Percentiles rank a stretch among this genome's conserved stretches.
phyloP scores from a whole-genome alignment of 2,329 filamentous ascomycete genomes.

The Fusarium pseudocircinatum region DNA sequence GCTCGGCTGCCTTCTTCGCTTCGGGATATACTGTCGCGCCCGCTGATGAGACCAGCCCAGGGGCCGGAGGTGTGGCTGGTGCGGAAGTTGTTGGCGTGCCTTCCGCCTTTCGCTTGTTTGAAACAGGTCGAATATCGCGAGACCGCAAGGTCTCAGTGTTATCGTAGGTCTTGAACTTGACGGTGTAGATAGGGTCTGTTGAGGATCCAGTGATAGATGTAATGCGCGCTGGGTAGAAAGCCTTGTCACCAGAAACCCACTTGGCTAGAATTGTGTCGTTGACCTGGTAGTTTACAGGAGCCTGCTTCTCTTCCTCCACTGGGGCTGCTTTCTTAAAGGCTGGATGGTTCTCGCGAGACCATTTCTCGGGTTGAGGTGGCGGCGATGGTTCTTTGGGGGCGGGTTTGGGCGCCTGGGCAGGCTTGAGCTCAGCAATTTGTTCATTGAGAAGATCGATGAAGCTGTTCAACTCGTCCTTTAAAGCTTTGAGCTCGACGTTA shows the following conservation, averaged over 20 bases:
- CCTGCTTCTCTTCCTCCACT: constrained; percentile 60
- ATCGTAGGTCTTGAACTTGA: constrained; percentile 93
- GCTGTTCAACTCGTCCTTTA: constrained; percentile 83
- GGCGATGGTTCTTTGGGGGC: constrained; percentile 57
- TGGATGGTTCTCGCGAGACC: constrained; percentile 83
- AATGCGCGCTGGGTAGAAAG: constrained; percentile 92
- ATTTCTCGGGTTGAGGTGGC: constrained; percentile 73
- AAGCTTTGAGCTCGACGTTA: constrained; percentile 78
- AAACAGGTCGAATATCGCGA: constrained; percentile 84
- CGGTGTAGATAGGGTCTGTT: constrained; percentile 90
- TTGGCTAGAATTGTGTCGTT: constrained; percentile 92
- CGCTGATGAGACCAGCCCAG: constrained; percentile 61
- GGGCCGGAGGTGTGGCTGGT: constrained; percentile 50
- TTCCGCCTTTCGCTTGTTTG: constrained; percentile 88
- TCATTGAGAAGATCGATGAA: constrained; percentile 82
- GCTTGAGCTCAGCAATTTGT: constrained; percentile 81
- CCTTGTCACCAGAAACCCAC: constrained; percentile 88
- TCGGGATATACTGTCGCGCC: constrained; percentile 69
- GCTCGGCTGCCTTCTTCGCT: constrained; percentile 68
- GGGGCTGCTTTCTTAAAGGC: constrained; percentile 69
- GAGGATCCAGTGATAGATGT: constrained; percentile 92
- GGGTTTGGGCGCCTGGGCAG: constrained; percentile 57
- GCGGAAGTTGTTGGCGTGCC: constrained; percentile 65
- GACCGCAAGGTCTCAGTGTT: constrained; percentile 83
- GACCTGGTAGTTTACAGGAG: constrained; percentile 74